Evolutionary conservation across 495 filamentous ascomycete species (phyloP).

Genomic region (Penicillium canescens): DNA sequence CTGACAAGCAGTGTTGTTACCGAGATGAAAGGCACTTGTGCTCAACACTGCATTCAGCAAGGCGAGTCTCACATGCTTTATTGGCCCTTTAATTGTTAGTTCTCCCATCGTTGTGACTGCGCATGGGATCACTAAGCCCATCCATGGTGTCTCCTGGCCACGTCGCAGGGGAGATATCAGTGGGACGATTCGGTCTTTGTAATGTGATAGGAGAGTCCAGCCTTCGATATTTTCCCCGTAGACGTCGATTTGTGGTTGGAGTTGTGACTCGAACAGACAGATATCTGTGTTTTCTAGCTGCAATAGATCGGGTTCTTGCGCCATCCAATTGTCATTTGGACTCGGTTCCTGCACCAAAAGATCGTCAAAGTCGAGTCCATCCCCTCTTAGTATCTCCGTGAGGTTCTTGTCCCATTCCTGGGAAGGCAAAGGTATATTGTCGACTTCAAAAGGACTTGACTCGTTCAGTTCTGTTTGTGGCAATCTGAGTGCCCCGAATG

Average conservation of each 20-base stretch:
- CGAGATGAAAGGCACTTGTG: conserved; percentile 21
- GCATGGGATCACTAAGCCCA: conserved; percentile 17
- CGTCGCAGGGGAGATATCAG: conserved; percentile 17
- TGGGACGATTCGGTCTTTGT: conserved; percentile 18
- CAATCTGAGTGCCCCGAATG: conserved; percentile 18
- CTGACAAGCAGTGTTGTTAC: neutral
- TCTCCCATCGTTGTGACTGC: conserved; percentile 17
- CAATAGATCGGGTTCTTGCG: neutral
- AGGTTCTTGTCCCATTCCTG: conserved; percentile 8
- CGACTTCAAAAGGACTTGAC: neutral
- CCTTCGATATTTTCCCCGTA: conserved; percentile 5
- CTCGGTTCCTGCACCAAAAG: neutral
- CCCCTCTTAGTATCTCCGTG: neutral
- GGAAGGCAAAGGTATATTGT: neutral
- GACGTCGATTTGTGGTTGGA: neutral
- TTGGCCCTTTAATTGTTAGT: conserved; percentile 3
- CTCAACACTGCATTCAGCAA: conserved; percentile 18
- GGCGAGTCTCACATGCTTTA: conserved; percentile 11
- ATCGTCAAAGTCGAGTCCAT: neutral
- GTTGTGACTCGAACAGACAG: neutral
- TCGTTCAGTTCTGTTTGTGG: neutral
- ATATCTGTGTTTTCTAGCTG: neutral
- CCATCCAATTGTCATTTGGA: neutral
- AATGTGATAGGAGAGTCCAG: conserved; percentile 22
- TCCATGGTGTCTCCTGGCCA: conserved; percentile 17